A percentile compares a stretch with the other conserved stretches of the same genome.
These are phyloP conservation scores for Rozella allomycis DNA, from an alignment of 371 early-diverging fungal species.

Conservation along the genomic window DNA sequence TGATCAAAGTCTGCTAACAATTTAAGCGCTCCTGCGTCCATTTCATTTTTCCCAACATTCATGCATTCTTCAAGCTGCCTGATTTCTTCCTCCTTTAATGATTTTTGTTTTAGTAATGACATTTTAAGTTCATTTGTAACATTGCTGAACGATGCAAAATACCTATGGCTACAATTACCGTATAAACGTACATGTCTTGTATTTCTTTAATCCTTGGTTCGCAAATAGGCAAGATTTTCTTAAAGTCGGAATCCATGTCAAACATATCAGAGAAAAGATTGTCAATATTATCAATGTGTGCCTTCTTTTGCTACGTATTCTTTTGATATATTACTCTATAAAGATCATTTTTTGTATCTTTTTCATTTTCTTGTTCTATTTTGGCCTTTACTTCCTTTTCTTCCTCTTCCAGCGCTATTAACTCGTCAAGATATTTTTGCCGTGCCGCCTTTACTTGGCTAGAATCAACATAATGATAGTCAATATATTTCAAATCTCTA, in stretches of 20 bases:
- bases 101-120: constrained; percentile 13
- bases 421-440: constrained; percentile 25
- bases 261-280: constrained; percentile 22
- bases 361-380: constrained; percentile 9
- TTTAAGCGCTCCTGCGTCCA: constrained; percentile 11
- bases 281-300: constrained; percentile 20
- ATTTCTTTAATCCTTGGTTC: constrained; percentile 10
- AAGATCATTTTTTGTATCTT: constrained; percentile 8
- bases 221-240: constrained; percentile 10
- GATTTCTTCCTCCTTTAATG: constrained; percentile 15
- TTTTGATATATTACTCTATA: constrained; percentile 11
- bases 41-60: constrained; percentile 8
- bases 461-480: constrained; percentile 21
- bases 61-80: constrained; percentile 9
- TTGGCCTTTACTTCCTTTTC: constrained; percentile 13
- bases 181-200: constrained; percentile 10
- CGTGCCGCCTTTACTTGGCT: constrained; percentile 14
- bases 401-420: constrained; percentile 29
- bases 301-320: too few species aligned
- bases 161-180: constrained; percentile 11
- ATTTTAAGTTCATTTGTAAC: constrained; percentile 17
- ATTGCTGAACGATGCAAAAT: constrained; percentile 20
- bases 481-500: constrained; percentile 21
- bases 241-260: constrained; percentile 18
- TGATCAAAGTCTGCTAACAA: constrained; percentile 12